Percentiles rank a stretch among this genome's conserved stretches.
These are phyloP conservation scores for Fistulinella staudtii DNA, from an alignment of 1,284 basidiomycete species.

Conservation along the genomic window DNA sequence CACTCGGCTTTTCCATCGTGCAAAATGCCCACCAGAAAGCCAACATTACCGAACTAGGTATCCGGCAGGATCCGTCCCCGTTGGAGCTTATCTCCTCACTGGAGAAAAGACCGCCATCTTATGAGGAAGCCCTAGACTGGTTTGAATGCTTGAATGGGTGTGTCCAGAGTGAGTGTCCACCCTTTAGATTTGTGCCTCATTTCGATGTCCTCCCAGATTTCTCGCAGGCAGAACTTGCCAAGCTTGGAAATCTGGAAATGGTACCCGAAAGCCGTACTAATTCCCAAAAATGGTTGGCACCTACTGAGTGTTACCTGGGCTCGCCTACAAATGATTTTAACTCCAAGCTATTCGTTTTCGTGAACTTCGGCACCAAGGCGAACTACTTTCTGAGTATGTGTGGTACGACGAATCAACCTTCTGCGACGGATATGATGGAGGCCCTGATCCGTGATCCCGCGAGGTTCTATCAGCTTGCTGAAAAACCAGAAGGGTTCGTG, in stretches of 20 bases:
- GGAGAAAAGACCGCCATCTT: slow-evolving; percentile 54
- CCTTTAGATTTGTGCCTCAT: too few species aligned
- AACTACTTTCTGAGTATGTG: slow-evolving; percentile 81
- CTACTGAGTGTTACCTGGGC: slow-evolving; percentile 6
- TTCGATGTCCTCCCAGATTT: not conserved
- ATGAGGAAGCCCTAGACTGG: slow-evolving; percentile 53
- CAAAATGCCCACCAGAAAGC: slow-evolving; percentile 45
- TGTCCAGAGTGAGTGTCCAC: slow-evolving; percentile 1
- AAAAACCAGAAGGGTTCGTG: slow-evolving; percentile 2
- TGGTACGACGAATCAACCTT: slow-evolving; percentile 74
- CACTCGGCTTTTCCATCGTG: slow-evolving; percentile 72
- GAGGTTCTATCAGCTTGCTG: slow-evolving; percentile 6
- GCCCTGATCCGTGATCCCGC: slow-evolving; percentile 16
- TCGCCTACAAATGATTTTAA: not conserved
- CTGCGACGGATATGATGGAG: slow-evolving; percentile 43
- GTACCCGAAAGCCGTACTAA: slow-evolving; percentile 2
- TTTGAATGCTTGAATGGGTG: slow-evolving; percentile 43
- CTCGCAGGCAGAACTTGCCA: not conserved
- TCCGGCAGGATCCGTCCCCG: slow-evolving; percentile 70
- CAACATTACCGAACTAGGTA: slow-evolving; percentile 63
- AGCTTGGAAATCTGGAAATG: slow-evolving; percentile 4
- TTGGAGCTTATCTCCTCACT: slow-evolving; percentile 59
- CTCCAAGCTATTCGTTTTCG: slow-evolving; percentile 69
- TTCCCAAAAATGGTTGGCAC: not conserved
- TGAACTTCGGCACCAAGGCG: slow-evolving; percentile 81